Evolutionary conservation across 1,139 yeast species (phyloP).

Genomic region (Blastobotrys buckinghamii): DNA sequence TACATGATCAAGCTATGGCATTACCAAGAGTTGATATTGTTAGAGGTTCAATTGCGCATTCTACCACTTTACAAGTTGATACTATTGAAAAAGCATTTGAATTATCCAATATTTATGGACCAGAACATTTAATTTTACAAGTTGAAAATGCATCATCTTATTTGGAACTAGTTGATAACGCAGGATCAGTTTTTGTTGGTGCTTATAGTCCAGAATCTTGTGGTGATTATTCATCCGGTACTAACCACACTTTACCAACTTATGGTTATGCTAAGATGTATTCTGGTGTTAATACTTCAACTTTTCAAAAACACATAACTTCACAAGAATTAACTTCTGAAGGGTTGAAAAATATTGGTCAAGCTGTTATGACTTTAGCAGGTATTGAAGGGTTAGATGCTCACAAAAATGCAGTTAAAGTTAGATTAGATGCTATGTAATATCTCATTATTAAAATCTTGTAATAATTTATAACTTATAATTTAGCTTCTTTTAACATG

Average conservation of each 20-base stretch:
- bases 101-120: conserved; percentile 87
- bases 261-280: conserved; percentile 97
- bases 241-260: conserved; percentile 96
- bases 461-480: conserved; percentile 6
- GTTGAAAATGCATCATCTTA: conserved; percentile 67
- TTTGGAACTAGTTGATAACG: conserved; percentile 75
- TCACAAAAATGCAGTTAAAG: conserved; percentile 92
- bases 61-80: conserved; percentile 66
- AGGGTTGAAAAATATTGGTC: conserved; percentile 83
- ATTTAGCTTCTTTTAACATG: conserved; percentile 25
- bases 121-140: conserved; percentile 94
- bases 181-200: conserved; percentile 96
- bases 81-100: conserved; percentile 71
- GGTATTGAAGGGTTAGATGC: conserved; percentile 95
- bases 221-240: conserved; percentile 97
- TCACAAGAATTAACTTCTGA: conserved; percentile 82
- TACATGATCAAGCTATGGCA: conserved; percentile 73
- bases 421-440: conserved; percentile 58
- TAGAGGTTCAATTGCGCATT: conserved; percentile 85
- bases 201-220: conserved; percentile 95
- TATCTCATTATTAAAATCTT: background rate
- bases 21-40: conserved; percentile 93
- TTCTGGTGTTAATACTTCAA: conserved; percentile 93
- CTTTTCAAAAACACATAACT: conserved; percentile 92
- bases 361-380: conserved; percentile 96